Conservation (phyloP, 1,139 yeast genomes). For the Scheffersomyces segobiensis region DNA sequence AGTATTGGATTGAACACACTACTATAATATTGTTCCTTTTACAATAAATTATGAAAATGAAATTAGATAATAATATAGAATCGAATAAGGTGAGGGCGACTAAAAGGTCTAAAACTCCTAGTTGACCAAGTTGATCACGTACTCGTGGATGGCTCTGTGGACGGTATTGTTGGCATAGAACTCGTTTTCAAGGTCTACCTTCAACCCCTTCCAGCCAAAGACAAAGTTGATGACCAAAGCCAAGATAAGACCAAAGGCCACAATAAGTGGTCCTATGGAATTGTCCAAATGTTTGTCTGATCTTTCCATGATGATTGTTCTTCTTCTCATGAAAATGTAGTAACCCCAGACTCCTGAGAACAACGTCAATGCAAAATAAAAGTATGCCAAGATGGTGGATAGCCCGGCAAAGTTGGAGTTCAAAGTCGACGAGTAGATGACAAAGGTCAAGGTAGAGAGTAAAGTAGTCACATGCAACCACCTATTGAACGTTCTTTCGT, state of each 20-base stretch:
- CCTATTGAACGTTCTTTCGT: constrained; percentile 93
- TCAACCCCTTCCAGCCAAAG: constrained; percentile 51
- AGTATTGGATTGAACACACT: too few species aligned
- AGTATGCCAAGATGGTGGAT: constrained; percentile 70
- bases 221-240: constrained; percentile 74
- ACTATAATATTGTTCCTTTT: too few species aligned
- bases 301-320: constrained; percentile 73
- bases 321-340: constrained; percentile 67
- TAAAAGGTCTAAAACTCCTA: constrained; percentile 2
- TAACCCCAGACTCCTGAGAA: constrained; percentile 92
- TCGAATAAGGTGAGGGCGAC: neutral
- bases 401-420: constrained; percentile 57
- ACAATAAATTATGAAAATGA: neutral
- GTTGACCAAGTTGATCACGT: constrained; percentile 16
- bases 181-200: constrained; percentile 23
- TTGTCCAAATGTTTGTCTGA: constrained; percentile 88
- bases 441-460: constrained; percentile 82
- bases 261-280: constrained; percentile 80
- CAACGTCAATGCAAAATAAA: constrained; percentile 76
- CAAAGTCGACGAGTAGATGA: constrained; percentile 76
- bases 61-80: neutral
- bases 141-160: constrained; percentile 38
- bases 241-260: constrained; percentile 67
- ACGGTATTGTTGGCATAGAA: constrained; percentile 35
- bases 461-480: constrained; percentile 94